Conservation (phyloP, 2,329 filamentous ascomycete genomes). For the Rutstroemia sp. region DNA sequence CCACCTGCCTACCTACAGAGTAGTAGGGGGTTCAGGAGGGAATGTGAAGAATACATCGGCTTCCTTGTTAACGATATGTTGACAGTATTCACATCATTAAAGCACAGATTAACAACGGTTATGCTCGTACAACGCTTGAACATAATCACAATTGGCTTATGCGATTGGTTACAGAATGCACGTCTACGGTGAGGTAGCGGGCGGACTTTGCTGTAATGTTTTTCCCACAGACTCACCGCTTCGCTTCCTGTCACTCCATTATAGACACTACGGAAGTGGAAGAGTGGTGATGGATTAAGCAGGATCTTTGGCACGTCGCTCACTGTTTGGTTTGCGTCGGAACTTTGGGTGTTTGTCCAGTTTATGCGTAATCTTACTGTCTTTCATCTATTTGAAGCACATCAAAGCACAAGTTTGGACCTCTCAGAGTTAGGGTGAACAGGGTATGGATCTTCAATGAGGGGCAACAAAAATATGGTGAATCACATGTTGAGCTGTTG, state of each 20-base stretch:
- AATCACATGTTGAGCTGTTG: neutral
- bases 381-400: neutral
- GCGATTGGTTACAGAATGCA: neutral
- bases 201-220: neutral
- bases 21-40: neutral
- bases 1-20: no score
- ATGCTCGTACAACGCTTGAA: no score
- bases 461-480: neutral
- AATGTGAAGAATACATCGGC: neutral
- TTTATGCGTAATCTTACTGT: neutral
- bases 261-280: no score
- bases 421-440: neutral
- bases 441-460: neutral
- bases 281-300: no score
- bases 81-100: neutral
- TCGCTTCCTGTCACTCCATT: neutral
- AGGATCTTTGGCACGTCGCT: no score
- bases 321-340: no score
- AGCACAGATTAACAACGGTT: neutral
- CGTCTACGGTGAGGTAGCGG: neutral
- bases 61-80: neutral
- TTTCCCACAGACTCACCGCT: neutral
- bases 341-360: no score
- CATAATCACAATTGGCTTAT: neutral
- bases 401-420: neutral